Evolutionary conservation across 345 rosid genomes (phyloP), one percentile per base, ranked within the genome.

Genomic region (Eucalyptus regnans): DNA sequence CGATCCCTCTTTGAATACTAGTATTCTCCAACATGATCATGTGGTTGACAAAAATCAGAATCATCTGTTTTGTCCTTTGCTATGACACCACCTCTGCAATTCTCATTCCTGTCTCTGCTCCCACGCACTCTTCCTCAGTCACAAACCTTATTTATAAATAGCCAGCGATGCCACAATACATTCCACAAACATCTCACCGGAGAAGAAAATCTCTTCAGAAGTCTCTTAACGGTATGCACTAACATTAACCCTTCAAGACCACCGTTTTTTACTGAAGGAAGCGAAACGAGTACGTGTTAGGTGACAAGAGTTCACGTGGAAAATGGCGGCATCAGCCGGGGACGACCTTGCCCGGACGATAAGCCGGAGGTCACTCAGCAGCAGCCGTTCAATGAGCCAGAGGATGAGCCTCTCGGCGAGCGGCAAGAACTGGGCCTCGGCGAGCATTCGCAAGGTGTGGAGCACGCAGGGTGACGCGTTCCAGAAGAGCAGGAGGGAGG

Each of bases 391-490:
- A 13, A 51, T 90, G 91, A 92, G 95, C 90, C 89, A 54, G 50
- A 91, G 87, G 41, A 83, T 17, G 88, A 94, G 94, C 84, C 66
- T 89, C 49, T 80, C 94, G 6, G 86, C 88, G 1, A 93, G 96
- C 86, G 64, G 86, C 51, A 91, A 86, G 52, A 88, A 87, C 50
- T 92, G 93, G 94, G 93, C 89, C 29, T 94, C 96, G 0, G 90
- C 88, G 2, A 93, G 95, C 85, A 81, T 93, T 31, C 90, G 94
- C 2, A 94, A 94, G 86, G 93, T 91, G 25, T 92, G 95, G 95
- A 89, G 71, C 81, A 88, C 51, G 49, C 93, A 90, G 43, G 88
- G 91, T 10, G 94, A 94, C 8, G 93, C 89, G 27, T 93, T 93
- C 86, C 88, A 90, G 56, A 89, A 89, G 88, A 91, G 93, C 49